Percentiles rank a stretch among this genome's conserved stretches.
Conservation (phyloP, 257 asterid species). For the Solanum neorickii region DNA sequence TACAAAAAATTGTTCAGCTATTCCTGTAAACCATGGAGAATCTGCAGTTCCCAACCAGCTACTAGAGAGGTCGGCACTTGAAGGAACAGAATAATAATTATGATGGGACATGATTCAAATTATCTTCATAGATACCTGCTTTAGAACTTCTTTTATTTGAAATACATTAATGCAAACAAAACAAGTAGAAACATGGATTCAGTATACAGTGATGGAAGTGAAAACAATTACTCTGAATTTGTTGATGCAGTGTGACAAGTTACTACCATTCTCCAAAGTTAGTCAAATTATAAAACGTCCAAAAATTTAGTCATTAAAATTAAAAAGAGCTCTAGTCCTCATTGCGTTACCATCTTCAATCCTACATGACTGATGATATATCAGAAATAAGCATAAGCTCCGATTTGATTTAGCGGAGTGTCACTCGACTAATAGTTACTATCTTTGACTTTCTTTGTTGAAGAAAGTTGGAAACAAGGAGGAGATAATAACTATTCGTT, state of each 20-base stretch:
- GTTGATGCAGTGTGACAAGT: neutral
- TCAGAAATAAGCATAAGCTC: neutral
- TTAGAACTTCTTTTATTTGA: neutral
- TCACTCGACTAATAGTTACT: neutral
- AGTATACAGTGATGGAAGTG: neutral
- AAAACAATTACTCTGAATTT: neutral
- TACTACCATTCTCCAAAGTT: neutral
- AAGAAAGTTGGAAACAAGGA: neutral
- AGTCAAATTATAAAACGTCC: neutral
- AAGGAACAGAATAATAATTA: neutral
- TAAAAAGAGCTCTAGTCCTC: neutral
- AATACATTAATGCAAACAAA: neutral
- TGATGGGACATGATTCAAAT: neutral
- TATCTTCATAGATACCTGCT: neutral
- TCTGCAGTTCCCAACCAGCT: neutral
- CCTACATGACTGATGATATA: neutral
- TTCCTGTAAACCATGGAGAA: neutral
- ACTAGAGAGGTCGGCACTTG: neutral
- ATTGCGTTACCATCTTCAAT: neutral
- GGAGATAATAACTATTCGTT: neutral
- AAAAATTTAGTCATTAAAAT: neutral
- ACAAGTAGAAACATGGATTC: neutral
- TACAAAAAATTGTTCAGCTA: neutral
- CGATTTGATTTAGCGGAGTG: neutral
- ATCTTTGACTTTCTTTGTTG: neutral